A percentile compares a stretch with the other conserved stretches of the same genome.
Evolutionary conservation across 352 stramenopile species (phyloP).

Genomic region (Stramenopiles sp.): DNA sequence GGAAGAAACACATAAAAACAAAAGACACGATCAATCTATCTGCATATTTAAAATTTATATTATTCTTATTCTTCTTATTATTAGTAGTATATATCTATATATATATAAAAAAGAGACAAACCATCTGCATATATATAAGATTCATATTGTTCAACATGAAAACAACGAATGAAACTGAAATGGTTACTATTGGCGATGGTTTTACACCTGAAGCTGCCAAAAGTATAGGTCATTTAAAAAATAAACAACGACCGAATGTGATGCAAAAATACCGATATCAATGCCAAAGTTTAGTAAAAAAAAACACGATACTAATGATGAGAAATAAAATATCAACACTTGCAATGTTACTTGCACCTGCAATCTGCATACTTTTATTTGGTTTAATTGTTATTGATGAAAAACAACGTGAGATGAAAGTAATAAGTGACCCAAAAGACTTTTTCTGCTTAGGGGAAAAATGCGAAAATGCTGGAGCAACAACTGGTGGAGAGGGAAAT

Average conservation of each 20-base stretch:
- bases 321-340: neutral
- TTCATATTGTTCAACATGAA: no score
- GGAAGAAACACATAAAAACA: no score
- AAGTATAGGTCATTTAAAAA: no score
- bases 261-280: neutral
- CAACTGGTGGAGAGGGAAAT: neutral
- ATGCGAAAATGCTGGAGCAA: neutral
- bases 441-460: neutral
- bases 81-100: no score
- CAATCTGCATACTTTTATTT: neutral
- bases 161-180: no score
- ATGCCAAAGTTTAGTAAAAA: neutral
- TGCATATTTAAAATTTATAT: no score
- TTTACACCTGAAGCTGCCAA: no score
- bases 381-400: neutral
- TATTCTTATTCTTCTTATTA: no score
- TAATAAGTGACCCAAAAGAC: neutral
- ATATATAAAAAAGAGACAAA: no score
- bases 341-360: neutral
- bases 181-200: no score
- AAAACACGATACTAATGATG: neutral
- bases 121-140: no score
- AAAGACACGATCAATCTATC: no score
- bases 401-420: neutral
- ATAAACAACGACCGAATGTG: neutral